Evolutionary conservation across 129 eudicot genomes (phyloP).

Genomic region (Artemisia tridentata): DNA sequence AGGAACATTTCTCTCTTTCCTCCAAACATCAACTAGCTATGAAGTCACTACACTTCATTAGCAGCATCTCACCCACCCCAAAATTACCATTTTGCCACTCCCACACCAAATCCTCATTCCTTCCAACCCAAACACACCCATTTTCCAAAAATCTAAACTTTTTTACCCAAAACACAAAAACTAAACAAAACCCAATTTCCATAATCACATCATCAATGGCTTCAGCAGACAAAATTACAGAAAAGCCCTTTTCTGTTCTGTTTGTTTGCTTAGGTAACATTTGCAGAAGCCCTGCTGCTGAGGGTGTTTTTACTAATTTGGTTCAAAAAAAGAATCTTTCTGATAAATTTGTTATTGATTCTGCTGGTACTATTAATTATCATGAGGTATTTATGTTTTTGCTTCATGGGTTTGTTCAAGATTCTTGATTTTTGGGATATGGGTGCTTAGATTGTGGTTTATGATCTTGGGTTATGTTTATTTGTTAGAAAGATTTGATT

Average conservation of each 20-base stretch:
- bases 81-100: slow-evolving; percentile 27
- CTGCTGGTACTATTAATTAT: slow-evolving; percentile 96
- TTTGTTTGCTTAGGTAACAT: slow-evolving; percentile 96
- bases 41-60: slow-evolving; percentile 44
- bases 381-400: slow-evolving; percentile 64
- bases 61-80: slow-evolving; percentile 17
- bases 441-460: not conserved
- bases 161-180: slow-evolving; percentile 20
- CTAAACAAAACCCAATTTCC: slow-evolving; percentile 26
- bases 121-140: slow-evolving; percentile 22
- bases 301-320: slow-evolving; percentile 85
- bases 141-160: slow-evolving; percentile 31
- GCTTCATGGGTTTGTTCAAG: slow-evolving; percentile 21
- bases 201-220: slow-evolving; percentile 55
- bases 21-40: slow-evolving; percentile 28
- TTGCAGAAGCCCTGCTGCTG: slow-evolving; percentile 99
- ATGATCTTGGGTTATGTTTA: slow-evolving; percentile 8
- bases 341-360: slow-evolving; percentile 70
- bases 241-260: slow-evolving; percentile 70
- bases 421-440: not conserved
- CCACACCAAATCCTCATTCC: slow-evolving; percentile 37
- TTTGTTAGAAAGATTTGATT: not conserved
- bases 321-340: slow-evolving; percentile 66
- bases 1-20: slow-evolving; percentile 12
- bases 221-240: slow-evolving; percentile 37